Percentiles rank a stretch among this genome's conserved stretches.
These are phyloP conservation scores for Seiridium cupressi DNA, from an alignment of 2,329 filamentous ascomycete genomes.

Conservation along the genomic window DNA sequence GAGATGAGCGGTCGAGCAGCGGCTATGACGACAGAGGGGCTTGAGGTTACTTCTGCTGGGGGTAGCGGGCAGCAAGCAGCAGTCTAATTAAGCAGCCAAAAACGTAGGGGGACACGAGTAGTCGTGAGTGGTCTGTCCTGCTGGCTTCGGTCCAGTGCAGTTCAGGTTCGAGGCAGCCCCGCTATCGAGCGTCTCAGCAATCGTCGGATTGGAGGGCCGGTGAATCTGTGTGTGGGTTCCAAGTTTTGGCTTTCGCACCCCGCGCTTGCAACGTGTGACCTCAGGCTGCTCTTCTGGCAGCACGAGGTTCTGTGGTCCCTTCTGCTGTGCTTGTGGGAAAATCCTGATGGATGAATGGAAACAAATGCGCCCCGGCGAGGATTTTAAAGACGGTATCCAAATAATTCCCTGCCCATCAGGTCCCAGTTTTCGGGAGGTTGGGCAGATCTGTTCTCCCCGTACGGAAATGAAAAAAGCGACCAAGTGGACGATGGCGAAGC, in stretches of 20 bases:
- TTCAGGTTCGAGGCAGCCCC: background rate
- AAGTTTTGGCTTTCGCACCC: constrained; percentile 4
- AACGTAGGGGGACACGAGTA: background rate
- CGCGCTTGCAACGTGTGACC: constrained; percentile 13
- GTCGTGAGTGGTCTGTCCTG: constrained; percentile 1
- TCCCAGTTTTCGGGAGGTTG: constrained; percentile 1
- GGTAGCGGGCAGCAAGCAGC: background rate
- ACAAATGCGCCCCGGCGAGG: background rate
- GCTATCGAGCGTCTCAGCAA: background rate
- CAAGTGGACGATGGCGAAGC: constrained; percentile 9
- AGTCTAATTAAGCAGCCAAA: background rate
- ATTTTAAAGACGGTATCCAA: background rate
- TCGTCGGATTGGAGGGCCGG: background rate
- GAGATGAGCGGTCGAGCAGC: constrained; percentile 5
- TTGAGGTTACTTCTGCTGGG: background rate
- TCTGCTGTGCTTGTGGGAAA: background rate
- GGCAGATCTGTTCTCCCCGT: background rate
- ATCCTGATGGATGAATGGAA: background rate
- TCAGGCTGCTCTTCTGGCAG: constrained; percentile 9
- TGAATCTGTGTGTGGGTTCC: background rate
- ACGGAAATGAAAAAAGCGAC: constrained; percentile 8
- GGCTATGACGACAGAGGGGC: constrained; percentile 19
- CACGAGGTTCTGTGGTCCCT: constrained; percentile 8
- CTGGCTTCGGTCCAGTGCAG: background rate
- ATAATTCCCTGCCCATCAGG: background rate